Conservation (phyloP, 2,329 filamentous ascomycete genomes). For the Phyllosticta citriasiana region DNA sequence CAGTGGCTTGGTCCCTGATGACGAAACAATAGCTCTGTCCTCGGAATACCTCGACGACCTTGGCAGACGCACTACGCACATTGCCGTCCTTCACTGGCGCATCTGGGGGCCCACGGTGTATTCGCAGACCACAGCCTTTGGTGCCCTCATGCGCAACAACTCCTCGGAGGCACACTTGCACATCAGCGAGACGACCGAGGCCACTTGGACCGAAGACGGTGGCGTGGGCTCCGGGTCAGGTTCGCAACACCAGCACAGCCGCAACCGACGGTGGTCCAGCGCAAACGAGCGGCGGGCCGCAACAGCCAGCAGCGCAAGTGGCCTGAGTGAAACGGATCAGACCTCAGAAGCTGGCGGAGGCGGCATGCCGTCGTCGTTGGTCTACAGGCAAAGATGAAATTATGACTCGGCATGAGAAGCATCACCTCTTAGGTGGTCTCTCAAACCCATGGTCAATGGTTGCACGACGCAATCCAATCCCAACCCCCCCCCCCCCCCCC, state of each 20-base stretch:
- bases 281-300: slow-evolving; percentile 3
- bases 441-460: not conserved
- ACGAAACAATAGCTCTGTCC: not conserved
- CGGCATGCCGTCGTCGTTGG: not conserved
- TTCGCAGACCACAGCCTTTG: slow-evolving; percentile 13
- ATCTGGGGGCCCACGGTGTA: slow-evolving; percentile 77
- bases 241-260: not conserved
- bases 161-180: not conserved
- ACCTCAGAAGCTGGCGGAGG: not conserved
- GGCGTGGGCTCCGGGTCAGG: not conserved
- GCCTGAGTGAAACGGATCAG: not conserved
- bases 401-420: not conserved
- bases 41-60: slow-evolving; percentile 49
- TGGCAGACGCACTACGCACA: slow-evolving; percentile 68
- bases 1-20: slow-evolving; percentile 7
- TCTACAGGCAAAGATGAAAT: not conserved
- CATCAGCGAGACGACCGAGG: not conserved
- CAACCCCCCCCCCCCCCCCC: too few species aligned
- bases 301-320: not conserved
- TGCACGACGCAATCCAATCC: not conserved
- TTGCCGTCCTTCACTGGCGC: slow-evolving; percentile 79
- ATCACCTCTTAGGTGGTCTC: not conserved
- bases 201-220: slow-evolving; percentile 5
- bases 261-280: slow-evolving; percentile 4
- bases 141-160: slow-evolving; percentile 5